These are phyloP conservation scores for Diplodia mutila DNA, from an alignment of 2,329 filamentous ascomycete genomes.

Conservation along the genomic window DNA sequence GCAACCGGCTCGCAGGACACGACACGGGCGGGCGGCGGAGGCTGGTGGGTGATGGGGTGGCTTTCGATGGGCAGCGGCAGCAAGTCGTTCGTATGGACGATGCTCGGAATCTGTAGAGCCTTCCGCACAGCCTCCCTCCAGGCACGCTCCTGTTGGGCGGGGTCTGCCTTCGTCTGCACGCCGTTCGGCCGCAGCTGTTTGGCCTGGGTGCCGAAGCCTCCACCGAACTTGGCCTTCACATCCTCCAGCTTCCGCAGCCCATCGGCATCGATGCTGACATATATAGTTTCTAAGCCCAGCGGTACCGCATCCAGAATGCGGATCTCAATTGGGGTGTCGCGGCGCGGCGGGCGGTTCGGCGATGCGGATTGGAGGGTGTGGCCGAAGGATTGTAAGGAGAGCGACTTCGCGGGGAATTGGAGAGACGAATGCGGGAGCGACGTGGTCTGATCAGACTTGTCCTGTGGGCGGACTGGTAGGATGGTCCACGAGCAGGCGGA, in stretches of 20 bases:
- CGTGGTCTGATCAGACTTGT: conserved; percentile 39
- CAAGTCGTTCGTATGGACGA: conserved; percentile 84
- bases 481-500: conserved; percentile 80
- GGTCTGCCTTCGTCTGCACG: conserved; percentile 28
- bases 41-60: conserved; percentile 84
- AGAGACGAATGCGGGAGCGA: conserved; percentile 72
- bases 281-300: conserved; percentile 80
- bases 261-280: conserved; percentile 82
- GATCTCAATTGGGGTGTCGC: conserved; percentile 80
- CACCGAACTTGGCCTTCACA: conserved; percentile 80
- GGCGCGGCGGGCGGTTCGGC: conserved; percentile 74
- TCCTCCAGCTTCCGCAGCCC: conserved; percentile 79
- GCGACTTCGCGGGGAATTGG: conserved; percentile 73
- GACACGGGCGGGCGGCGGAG: conserved; percentile 82
- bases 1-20: conserved; percentile 93
- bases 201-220: conserved; percentile 51
- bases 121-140: conserved; percentile 63
- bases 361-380: conserved; percentile 72
- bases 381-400: conserved; percentile 78
- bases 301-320: conserved; percentile 80
- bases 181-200: conserved; percentile 37
- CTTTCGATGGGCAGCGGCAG: conserved; percentile 75
- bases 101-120: conserved; percentile 70
- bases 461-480: conserved; percentile 67
- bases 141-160: conserved; percentile 36